Evolutionary conservation across 2,329 filamentous ascomycete genomes (phyloP).

Genomic region (Aureobasidium lini): DNA sequence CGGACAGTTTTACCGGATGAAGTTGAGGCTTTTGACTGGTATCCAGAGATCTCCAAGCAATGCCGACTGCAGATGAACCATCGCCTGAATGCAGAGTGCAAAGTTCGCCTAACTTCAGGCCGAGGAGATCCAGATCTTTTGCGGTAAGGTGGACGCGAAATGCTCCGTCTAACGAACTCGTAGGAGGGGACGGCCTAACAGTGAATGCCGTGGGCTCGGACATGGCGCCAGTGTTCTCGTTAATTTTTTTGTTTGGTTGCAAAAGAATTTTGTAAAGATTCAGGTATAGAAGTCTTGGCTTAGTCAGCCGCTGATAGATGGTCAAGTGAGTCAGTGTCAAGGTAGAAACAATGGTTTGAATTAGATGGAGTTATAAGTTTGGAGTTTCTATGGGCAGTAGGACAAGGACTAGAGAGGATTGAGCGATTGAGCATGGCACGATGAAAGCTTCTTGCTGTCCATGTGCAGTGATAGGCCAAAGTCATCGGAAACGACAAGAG

Average conservation of each 20-base stretch:
- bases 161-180: conserved; percentile 44
- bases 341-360: not conserved
- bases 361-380: no score
- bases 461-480: no score
- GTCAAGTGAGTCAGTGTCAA: not conserved
- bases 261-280: conserved; percentile 9
- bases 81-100: conserved; percentile 44
- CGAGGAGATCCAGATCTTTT: conserved; percentile 48
- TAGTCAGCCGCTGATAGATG: conserved; percentile 1
- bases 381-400: no score
- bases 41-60: conserved; percentile 53
- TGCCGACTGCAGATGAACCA: conserved; percentile 45
- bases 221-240: conserved; percentile 2
- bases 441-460: no score
- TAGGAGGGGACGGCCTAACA: conserved; percentile 46
- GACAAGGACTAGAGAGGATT: no score
- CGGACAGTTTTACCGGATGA: conserved; percentile 64
- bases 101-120: conserved; percentile 51
- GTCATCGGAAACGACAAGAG: no score
- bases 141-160: conserved; percentile 53
- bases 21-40: conserved; percentile 51
- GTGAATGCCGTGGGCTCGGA: conserved; percentile 33
- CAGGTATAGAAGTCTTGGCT: conserved; percentile 2
- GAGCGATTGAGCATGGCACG: no score
- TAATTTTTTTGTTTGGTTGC: not conserved